A percentile compares a stretch with the other conserved stretches of the same genome.
Evolutionary conservation across 805 yeast species (phyloP).

Genomic region (Debaryomyces maramus): DNA sequence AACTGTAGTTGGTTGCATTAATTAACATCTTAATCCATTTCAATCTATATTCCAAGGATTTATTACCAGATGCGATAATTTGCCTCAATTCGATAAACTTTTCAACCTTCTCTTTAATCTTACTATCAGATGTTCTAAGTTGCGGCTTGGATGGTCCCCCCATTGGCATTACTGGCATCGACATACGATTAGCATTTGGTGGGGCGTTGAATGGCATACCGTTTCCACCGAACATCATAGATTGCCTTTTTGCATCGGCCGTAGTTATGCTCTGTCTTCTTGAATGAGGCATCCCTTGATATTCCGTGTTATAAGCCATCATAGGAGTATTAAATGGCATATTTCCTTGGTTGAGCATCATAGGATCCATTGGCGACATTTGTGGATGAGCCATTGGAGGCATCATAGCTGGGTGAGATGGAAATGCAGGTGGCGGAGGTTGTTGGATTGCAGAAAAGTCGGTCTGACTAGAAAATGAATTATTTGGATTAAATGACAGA

Average conservation of each 20-base stretch:
- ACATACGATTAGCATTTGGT: conserved; percentile 4
- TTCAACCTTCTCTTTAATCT: conserved; percentile 31
- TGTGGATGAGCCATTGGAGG: not conserved
- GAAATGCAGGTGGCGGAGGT: conserved; percentile 1
- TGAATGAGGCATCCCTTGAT: conserved; percentile 9
- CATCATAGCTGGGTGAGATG: not conserved
- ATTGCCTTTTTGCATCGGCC: conserved; percentile 14
- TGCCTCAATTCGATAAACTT: conserved; percentile 34
- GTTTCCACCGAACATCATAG: conserved; percentile 8
- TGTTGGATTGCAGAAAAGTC: not conserved
- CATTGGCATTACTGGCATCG: conserved; percentile 11
- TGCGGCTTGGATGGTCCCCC: conserved; percentile 7
- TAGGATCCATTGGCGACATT: not conserved
- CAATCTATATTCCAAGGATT: conserved; percentile 40
- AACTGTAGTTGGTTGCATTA: conserved; percentile 36
- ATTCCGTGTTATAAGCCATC: conserved; percentile 19
- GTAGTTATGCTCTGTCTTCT: conserved; percentile 20
- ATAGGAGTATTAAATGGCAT: conserved; percentile 9
- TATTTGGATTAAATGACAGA: not conserved
- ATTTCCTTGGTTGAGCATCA: not conserved
- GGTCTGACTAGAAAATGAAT: not conserved
- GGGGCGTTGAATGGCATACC: not conserved
- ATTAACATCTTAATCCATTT: conserved; percentile 46
- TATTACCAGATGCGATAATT: conserved; percentile 42
- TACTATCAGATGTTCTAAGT: conserved; percentile 21